Evolutionary conservation across 2,329 filamentous ascomycete genomes (phyloP).

Genomic region (Aspergillus sp.): DNA sequence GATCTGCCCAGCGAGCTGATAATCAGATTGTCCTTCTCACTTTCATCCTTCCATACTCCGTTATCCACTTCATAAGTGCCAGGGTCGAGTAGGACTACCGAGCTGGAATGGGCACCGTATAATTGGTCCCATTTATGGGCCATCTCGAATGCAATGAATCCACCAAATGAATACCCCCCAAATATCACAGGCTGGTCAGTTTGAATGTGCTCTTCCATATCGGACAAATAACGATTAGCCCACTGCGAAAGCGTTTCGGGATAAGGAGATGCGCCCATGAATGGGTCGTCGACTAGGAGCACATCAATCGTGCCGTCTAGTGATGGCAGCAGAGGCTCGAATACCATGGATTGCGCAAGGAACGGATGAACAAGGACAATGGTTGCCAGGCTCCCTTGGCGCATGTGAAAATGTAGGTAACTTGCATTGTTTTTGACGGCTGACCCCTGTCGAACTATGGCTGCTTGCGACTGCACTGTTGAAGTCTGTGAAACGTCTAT

Average conservation of each 20-base stretch:
- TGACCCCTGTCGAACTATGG: not conserved
- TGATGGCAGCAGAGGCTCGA: conserved; percentile 9
- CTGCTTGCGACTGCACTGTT: conserved; percentile 7
- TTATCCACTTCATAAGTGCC: not conserved
- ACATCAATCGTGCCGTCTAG: conserved; percentile 6
- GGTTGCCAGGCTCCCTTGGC: not conserved
- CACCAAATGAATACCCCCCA: conserved; percentile 11
- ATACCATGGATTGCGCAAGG: not conserved
- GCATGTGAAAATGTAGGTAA: not conserved
- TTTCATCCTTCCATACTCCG: not conserved
- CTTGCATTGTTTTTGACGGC: not conserved
- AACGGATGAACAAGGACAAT: conserved; percentile 12
- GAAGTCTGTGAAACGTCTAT: conserved; percentile 3
- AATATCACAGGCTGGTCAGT: not conserved
- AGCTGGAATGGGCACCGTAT: not conserved
- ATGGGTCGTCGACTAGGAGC: conserved; percentile 11
- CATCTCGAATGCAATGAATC: conserved; percentile 12
- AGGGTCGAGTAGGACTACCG: conserved; percentile 6
- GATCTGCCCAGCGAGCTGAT: not conserved
- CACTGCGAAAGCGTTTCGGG: conserved; percentile 1
- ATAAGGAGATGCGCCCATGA: not conserved
- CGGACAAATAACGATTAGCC: not conserved
- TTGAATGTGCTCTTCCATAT: not conserved
- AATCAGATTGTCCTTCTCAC: not conserved
- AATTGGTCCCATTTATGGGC: conserved; percentile 2